Evolutionary conservation across 108 stramenopile species (phyloP).

Genomic region (Schizochytrium sp.): DNA sequence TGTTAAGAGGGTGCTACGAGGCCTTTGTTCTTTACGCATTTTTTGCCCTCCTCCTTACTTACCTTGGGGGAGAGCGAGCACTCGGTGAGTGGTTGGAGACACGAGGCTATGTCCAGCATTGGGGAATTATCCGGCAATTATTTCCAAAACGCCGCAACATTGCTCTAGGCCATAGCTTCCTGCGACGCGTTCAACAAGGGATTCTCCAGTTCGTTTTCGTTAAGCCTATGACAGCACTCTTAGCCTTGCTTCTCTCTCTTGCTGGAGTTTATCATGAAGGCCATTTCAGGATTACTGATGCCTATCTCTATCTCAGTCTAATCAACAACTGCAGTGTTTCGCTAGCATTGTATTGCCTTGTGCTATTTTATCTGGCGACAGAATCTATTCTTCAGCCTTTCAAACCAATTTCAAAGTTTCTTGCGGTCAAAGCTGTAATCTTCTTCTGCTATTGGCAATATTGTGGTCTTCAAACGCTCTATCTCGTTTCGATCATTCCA

Average conservation of each 20-base stretch:
- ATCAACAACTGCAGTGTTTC: conserved; percentile 75
- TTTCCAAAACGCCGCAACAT: conserved; percentile 7
- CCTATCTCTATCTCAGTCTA: conserved; percentile 31
- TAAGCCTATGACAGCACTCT: conserved; percentile 72
- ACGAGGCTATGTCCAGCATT: conserved; percentile 40
- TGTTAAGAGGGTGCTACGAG: conserved; percentile 73
- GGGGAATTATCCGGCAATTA: not conserved
- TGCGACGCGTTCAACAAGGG: conserved; percentile 46
- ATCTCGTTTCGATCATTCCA: conserved; percentile 61
- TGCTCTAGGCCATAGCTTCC: not conserved
- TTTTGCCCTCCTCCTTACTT: conserved; percentile 71
- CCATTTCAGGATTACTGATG: not conserved
- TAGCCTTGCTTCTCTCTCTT: conserved; percentile 64
- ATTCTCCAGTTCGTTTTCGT: conserved; percentile 73
- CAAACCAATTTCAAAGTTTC: conserved; percentile 71
- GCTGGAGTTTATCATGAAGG: conserved; percentile 64
- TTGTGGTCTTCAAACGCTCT: conserved; percentile 71
- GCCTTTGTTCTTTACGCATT: conserved; percentile 76
- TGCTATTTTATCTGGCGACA: conserved; percentile 74
- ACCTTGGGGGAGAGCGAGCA: conserved; percentile 70
- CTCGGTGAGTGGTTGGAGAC: conserved; percentile 32
- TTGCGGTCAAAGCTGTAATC: conserved; percentile 74
- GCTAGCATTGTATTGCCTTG: conserved; percentile 74
- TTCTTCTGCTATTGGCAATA: conserved; percentile 78
- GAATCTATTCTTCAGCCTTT: conserved; percentile 67